Evolutionary conservation across 2,329 filamentous ascomycete genomes (phyloP).

Genomic region (Xylariaceae sp.): DNA sequence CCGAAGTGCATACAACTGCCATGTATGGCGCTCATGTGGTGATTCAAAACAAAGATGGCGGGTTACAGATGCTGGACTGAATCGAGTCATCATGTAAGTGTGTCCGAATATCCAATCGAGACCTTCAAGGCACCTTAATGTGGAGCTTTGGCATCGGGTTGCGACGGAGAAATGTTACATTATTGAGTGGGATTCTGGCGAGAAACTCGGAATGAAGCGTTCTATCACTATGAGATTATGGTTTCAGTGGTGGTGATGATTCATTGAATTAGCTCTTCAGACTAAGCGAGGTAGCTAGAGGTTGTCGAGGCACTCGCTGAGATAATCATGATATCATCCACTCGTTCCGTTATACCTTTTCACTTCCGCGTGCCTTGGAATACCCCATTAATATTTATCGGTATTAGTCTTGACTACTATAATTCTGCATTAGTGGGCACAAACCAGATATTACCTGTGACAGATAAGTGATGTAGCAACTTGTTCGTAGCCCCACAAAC

Average conservation of each 20-base stretch:
- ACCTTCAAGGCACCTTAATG: too few relatives aligned
- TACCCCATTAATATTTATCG: neutral
- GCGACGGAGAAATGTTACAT: neutral
- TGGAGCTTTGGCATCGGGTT: too few relatives aligned
- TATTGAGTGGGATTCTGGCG: neutral
- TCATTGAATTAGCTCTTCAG: constrained; percentile 2
- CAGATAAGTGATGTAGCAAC: neutral
- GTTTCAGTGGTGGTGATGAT: constrained; percentile 9
- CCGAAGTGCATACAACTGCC: too few relatives aligned
- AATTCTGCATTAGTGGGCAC: neutral
- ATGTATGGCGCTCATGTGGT: too few relatives aligned
- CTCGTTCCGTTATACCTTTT: neutral
- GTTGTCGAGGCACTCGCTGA: neutral
- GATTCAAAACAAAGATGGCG: too few relatives aligned
- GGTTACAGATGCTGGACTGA: neutral
- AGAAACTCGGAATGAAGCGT: neutral
- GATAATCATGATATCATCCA: constrained; percentile 31
- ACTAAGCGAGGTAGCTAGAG: constrained; percentile 4
- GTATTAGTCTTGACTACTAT: neutral
- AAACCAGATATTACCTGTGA: neutral
- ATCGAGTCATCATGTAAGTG: neutral
- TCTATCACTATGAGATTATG: neutral
- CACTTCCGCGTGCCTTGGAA: neutral
- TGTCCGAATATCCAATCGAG: neutral
- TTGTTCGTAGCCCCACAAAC: too few relatives aligned